Evolutionary conservation across 176 grass and related monocot species (phyloP), one percentile per base, ranked within the genome.

Genomic region (Olyra latifolia): DNA sequence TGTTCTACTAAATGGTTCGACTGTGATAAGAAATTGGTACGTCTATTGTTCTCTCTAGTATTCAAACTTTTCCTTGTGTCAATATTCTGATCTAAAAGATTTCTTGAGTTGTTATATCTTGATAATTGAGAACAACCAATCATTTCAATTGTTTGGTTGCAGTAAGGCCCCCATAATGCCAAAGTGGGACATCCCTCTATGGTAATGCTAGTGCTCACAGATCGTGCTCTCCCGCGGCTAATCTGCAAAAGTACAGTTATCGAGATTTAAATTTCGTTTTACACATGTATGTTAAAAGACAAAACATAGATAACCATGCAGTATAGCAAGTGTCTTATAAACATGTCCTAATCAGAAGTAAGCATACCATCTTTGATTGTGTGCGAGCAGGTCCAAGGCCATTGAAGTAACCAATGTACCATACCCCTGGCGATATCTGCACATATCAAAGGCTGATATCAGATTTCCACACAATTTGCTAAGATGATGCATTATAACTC

Each of bases 331-430:
- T 72, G 39, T 73, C 27, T 16, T 64, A n/a, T 50, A 82, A 8
- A 20, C 25, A 79, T 79, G 60, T 62, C 11, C 23, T n/a, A 12
- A 74, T 72, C n/a, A 43, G 29, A 54, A 76, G 40, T 40, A 77
- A 74, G 28, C 66, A 20, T 95, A 98, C 96, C 96, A 98, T 98
- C 88, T 88, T 98, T 79, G 96, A 98, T 91, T 95, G 96, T 22
- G 96, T 98, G 42, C 96, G 96, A 75, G 80, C 85, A 87, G 96
- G 82, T 54, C 96, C 96, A 67, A 93, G 86, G 41, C 90, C 85
- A 91, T 98, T 94, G 80, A 98, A 98, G 85, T 92, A 98, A 67
- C 96, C 96, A 67, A 98, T 81, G 74, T 98, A 98, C 92, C 92
- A 98, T 58, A 87, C 59, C 62, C 95, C 96, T 42, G 90, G 70